A percentile compares a stretch with the other conserved stretches of the same genome.
Evolutionary conservation across 176 grass and related monocot species (phyloP).

Genomic region (Oryza meyeriana): DNA sequence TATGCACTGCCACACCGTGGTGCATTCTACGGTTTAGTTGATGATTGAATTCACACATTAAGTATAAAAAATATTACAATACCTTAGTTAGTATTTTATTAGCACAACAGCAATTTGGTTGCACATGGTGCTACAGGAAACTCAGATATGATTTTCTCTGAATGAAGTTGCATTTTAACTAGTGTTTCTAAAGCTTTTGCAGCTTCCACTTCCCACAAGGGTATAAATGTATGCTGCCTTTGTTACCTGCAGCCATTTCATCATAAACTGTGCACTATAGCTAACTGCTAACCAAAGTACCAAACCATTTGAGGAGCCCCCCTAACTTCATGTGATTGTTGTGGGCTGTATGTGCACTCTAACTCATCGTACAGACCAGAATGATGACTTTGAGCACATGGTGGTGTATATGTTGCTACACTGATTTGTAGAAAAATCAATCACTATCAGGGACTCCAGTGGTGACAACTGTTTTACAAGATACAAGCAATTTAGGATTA

Average conservation of each 20-base stretch:
- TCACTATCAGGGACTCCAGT: not conserved
- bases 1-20: not conserved
- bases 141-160: not conserved
- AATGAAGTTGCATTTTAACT: not conserved
- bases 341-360: not conserved
- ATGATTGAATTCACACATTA: not conserved
- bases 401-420: not conserved
- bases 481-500: not conserved
- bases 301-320: constrained; percentile 1
- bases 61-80: not conserved
- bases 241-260: constrained; percentile 22
- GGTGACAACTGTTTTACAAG: not conserved
- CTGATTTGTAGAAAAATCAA: not conserved
- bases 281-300: not conserved
- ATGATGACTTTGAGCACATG: not conserved
- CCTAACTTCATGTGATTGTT: not conserved
- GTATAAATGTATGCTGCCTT: not conserved
- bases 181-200: not conserved
- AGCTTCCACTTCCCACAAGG: not conserved
- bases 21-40: not conserved
- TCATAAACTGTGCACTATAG: constrained; percentile 6
- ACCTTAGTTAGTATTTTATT: not conserved
- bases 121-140: not conserved
- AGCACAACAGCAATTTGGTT: not conserved
- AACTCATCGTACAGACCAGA: not conserved